A percentile compares a stretch with the other conserved stretches of the same genome.
Conservation (phyloP, 805 yeast species). For the Schizosaccharomyces lindneri region DNA sequence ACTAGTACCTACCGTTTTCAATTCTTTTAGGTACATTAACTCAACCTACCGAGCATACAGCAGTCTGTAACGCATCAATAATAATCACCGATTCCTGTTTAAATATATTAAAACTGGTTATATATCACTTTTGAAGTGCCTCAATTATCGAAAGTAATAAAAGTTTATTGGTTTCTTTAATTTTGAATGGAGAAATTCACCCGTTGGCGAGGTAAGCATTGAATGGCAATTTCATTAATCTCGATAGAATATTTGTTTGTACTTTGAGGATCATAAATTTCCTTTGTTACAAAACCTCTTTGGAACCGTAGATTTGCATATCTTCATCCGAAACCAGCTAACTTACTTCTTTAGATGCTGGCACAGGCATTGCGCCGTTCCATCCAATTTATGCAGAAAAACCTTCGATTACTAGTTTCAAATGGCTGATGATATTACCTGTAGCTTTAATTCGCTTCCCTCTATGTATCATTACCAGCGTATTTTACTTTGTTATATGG, state of each 20-base stretch:
- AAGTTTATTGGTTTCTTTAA: not conserved
- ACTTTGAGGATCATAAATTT: too few species aligned
- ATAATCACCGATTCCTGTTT: not conserved
- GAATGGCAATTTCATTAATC: not conserved
- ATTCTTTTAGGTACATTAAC: too few species aligned
- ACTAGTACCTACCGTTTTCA: too few species aligned
- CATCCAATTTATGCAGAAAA: not conserved
- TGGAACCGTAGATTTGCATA: not conserved
- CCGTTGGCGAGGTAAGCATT: constrained; percentile 1
- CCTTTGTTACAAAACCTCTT: too few species aligned
- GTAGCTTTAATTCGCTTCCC: not conserved
- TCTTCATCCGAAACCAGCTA: not conserved
- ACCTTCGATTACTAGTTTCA: not conserved
- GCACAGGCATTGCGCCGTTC: constrained; percentile 2
- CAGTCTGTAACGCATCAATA: too few species aligned
- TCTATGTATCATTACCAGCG: not conserved
- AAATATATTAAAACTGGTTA: not conserved
- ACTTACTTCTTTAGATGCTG: not conserved
- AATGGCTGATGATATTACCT: not conserved
- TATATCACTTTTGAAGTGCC: not conserved
- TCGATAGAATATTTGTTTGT: not conserved
- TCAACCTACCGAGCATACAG: too few species aligned
- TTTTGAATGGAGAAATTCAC: constrained; percentile 1
- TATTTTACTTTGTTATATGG: not conserved
- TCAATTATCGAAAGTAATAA: not conserved